Conservation (phyloP, 2,329 filamentous ascomycete genomes). For the Penicillium freii region DNA sequence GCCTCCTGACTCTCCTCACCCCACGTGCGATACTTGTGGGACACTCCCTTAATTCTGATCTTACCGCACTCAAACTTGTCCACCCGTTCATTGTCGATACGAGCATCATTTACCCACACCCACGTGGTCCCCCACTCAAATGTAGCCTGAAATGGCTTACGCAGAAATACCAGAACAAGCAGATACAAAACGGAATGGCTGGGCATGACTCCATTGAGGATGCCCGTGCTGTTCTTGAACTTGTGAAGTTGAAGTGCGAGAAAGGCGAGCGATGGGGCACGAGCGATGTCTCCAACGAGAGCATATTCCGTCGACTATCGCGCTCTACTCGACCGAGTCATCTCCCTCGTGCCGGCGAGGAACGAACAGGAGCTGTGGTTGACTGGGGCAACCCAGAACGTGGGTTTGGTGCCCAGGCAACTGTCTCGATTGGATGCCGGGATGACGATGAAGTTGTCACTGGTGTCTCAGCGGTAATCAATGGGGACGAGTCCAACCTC, state of each 20-base stretch:
- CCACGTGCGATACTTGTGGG: constrained; percentile 48
- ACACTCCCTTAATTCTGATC: constrained; percentile 52
- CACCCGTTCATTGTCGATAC: constrained; percentile 96
- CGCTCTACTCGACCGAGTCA: constrained; percentile 51
- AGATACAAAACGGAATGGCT: constrained; percentile 77
- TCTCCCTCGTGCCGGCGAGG: constrained; percentile 27
- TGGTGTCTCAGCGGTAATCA: constrained; percentile 53
- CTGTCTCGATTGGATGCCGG: constrained; percentile 55
- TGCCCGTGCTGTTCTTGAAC: constrained; percentile 82
- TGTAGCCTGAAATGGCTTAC: constrained; percentile 86
- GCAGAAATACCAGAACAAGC: constrained; percentile 78
- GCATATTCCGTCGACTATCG: constrained; percentile 79
- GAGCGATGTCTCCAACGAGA: constrained; percentile 74
- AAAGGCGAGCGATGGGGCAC: constrained; percentile 85
- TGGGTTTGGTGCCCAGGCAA: constrained; percentile 58
- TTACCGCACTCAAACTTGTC: constrained; percentile 78
- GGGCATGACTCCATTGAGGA: constrained; percentile 95
- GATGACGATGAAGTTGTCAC: constrained; percentile 58
- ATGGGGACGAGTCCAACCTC: constrained; percentile 46
- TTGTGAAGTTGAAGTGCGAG: constrained; percentile 94
- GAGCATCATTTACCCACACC: constrained; percentile 83
- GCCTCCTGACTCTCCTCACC: constrained; percentile 67
- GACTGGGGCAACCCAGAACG: constrained; percentile 83
- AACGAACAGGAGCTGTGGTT: constrained; percentile 60
- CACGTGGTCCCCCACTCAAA: constrained; percentile 83